Base-by-base conservation (phyloP, 1,284 basidiomycete species). In the Puccinia novopanici region DNA sequence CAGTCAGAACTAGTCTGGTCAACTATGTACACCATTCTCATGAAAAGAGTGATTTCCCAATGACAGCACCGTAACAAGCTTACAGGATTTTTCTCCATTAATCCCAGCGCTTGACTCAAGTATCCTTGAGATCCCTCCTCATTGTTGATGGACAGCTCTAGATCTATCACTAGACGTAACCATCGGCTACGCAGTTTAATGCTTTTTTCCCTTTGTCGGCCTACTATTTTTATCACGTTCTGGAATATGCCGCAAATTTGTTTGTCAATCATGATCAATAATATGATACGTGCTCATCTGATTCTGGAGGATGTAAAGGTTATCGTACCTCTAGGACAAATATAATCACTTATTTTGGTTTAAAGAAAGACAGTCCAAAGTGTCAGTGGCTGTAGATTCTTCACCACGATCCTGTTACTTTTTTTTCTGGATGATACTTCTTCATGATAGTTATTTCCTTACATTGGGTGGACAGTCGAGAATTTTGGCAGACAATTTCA, bases 151-250 rank as follows among this genome's bases (percentile, higher is more conserved):
- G 77, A 80, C 8, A 80, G 24, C 45, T 80, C 77, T 37, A 80
- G 52, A n/a, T 80, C 77, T 22, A 80, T 73, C 30, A 80, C 30
- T 3, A 80, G 27, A 27, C 77, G 77, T 30, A 80, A 3, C 77
- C 77, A 80, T 80, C 77, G 67, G 22, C 67, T 71, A 9, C 68
- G 42, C n/a, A 65, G 24, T 2, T 63, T 24, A 17, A 80, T 40
- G 34, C 42, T 61, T 30, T 37, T n/a, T 40, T 61, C 48, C 24
- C n/a, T 48, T 37, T 61, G 42, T n/a, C 45, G 54, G 17, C 63
- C 68, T 27, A 63, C 68, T 19, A 80, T 63, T 19, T 59, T 71
- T 19, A 80, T 45, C 24, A 78, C 67, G 37, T 73, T 30, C 54
- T 73, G 22, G 9, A 52, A 27, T n/a, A 52, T 24, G 17, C 34